Percentiles rank a stretch among this genome's conserved stretches.
Conservation (phyloP, 2,329 filamentous ascomycete species). For the Fusarium hostae region DNA sequence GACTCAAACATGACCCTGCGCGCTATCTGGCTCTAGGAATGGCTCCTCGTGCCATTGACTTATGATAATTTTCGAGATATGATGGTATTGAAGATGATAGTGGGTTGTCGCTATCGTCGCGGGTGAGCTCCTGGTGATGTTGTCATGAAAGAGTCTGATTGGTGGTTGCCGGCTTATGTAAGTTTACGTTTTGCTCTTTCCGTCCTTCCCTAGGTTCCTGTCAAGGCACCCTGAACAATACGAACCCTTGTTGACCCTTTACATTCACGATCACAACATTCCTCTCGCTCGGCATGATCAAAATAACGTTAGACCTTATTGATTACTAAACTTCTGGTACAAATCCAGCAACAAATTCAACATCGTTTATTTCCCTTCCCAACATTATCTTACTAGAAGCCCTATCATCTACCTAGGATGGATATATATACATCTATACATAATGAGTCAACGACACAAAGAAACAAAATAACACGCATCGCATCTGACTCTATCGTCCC, state of each 20-base stretch:
- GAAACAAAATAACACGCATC: background rate
- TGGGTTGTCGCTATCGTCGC: constrained; percentile 27
- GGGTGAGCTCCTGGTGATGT: constrained; percentile 33
- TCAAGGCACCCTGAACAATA: background rate
- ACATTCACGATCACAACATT: background rate
- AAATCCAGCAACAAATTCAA: background rate
- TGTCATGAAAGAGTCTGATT: constrained; percentile 33
- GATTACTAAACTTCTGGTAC: background rate
- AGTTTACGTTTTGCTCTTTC: constrained; percentile 10
- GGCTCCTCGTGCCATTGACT: constrained; percentile 39
- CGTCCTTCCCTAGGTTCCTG: background rate
- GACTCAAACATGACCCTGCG: constrained; percentile 44
- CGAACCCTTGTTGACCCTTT: background rate
- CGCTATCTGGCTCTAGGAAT: constrained; percentile 24
- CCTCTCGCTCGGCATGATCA: background rate
- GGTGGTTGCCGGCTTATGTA: constrained; percentile 28
- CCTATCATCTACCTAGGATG: background rate
- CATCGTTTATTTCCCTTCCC: background rate
- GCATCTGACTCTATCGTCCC: background rate
- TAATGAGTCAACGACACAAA: background rate
- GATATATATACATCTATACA: background rate
- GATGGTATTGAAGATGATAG: constrained; percentile 24
- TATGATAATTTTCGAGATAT: constrained; percentile 22
- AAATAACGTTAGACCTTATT: background rate
- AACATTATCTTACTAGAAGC: background rate